phyloP scores from a whole-genome alignment of 2,329 filamentous ascomycete genomes.

The Colletotrichum sp. region DNA sequence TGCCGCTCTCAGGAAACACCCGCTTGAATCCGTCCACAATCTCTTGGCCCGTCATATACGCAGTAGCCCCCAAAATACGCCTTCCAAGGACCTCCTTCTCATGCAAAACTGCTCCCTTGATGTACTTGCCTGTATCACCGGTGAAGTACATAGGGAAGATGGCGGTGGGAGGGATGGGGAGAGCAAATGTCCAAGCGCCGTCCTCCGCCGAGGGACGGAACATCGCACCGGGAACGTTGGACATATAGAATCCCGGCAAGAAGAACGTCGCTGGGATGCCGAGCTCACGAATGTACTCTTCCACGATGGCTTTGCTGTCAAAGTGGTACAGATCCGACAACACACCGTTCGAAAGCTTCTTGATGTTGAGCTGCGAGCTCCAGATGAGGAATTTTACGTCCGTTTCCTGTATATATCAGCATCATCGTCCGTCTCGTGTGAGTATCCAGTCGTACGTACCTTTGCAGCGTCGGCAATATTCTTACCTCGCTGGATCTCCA shows the following conservation, averaged over 20 bases:
- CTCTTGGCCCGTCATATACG: conserved; percentile 36
- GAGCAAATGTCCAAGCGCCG: conserved; percentile 34
- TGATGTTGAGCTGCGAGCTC: conserved; percentile 46
- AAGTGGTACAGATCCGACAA: conserved; percentile 54
- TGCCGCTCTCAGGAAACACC: conserved; percentile 39
- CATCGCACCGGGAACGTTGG: conserved; percentile 44
- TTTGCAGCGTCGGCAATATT: conserved; percentile 44
- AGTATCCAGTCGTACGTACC: accelerated
- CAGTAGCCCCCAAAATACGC: conserved; percentile 37
- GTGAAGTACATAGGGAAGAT: conserved; percentile 38
- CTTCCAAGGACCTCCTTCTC: conserved; percentile 29
- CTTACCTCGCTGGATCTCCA: conserved; percentile 50
- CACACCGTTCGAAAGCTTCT: conserved; percentile 40
- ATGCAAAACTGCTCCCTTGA: conserved; percentile 31
- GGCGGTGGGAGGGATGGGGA: conserved; percentile 32
- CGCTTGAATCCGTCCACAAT: conserved; percentile 30
- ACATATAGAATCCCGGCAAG: conserved; percentile 57
- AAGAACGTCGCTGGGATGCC: conserved; percentile 55
- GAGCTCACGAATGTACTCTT: conserved; percentile 54
- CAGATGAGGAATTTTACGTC: conserved; percentile 48
- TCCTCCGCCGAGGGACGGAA: conserved; percentile 30
- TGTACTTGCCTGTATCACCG: conserved; percentile 44
- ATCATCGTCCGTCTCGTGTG: accelerated
- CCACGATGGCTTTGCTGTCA: conserved; percentile 61
- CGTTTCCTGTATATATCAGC: conserved; percentile 36